Base-by-base conservation (phyloP, 1,139 yeast genomes). In the Candida tunisiensis region DNA sequence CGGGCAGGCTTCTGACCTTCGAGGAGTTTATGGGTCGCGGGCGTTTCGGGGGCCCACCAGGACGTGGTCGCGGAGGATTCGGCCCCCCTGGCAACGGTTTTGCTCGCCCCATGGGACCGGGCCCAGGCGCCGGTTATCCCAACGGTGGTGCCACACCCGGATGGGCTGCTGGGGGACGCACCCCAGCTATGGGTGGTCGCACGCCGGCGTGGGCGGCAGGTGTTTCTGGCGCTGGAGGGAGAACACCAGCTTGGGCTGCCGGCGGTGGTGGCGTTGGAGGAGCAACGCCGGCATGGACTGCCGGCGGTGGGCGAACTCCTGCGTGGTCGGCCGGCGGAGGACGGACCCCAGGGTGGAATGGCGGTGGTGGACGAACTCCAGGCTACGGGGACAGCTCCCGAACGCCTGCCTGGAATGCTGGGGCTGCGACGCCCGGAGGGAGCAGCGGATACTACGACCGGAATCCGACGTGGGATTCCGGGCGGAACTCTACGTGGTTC, bases 1-100 rank as follows among this genome's bases (percentile, higher is more conserved):
- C 66, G 41, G 62, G 77, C 25, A 68, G 72, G 28, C 60, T 55
- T 28, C 62, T 85, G 27, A 77, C 94, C 10, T 85, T 80, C 47
- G 73, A 77, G 42, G 80, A 88, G 40, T 77, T 80, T 41, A 69
- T 74, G 35, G 74, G 73, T 25, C 73, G 70, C 16, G 28, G 36
- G 27, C 23, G 28, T 23, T 16, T 21, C 26, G 21, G 8, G 31
- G 34, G 12, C 28, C 32, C 21, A 24, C 28, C 28, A 7, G 32
- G 35, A n/a, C 12, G 25, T 6, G 27, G 19, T 13, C 21, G 22
- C n/a, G 31, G 33, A 6, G 36, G 41, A 17, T 42, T 46, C n/a
- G 39, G 44, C 25, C 41, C 30, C 3, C 30, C 31, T 18, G 34
- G 34, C 15, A 29, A 33, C 8, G 28, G 37, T 15, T 39, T 37